These are phyloP conservation scores for Cucurbita ficifolia DNA, from an alignment of 306 rosid genomes.

Conservation along the genomic window DNA sequence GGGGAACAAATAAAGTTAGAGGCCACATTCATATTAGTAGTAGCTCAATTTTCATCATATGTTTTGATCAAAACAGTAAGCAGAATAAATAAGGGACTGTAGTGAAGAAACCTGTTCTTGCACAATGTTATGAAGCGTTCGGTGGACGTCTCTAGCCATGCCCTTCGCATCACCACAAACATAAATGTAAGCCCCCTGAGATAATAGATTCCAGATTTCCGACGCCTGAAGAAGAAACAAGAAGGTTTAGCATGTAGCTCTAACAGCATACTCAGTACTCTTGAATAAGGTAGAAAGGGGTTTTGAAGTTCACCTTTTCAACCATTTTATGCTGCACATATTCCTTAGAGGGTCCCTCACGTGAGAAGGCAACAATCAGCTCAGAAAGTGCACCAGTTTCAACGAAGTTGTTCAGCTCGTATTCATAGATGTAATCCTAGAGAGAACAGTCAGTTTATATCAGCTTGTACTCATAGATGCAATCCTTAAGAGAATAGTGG, in stretches of 20 bases:
- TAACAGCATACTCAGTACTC: background rate
- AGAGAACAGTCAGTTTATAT: conserved; percentile 7
- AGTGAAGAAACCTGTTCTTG: conserved; percentile 60
- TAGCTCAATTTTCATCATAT: background rate
- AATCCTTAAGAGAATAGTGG: too few species aligned
- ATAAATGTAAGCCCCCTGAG: conserved; percentile 74
- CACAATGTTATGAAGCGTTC: conserved; percentile 67
- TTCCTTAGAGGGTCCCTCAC: conserved; percentile 79
- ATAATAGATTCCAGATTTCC: conserved; percentile 71
- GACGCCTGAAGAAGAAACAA: conserved; percentile 45
- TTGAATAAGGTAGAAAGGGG: background rate
- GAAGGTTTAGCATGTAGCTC: background rate
- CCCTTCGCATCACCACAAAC: conserved; percentile 99
- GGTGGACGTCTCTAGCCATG: conserved; percentile 98
- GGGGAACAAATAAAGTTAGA: background rate
- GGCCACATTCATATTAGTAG: background rate
- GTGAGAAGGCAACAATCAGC: conserved; percentile 81
- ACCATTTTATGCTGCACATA: conserved; percentile 94
- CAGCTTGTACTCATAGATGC: too few species aligned
- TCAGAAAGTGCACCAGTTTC: conserved; percentile 68
- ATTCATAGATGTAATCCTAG: conserved; percentile 87
- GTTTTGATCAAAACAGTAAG: background rate
- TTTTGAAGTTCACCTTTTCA: conserved; percentile 44
- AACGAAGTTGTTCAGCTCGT: conserved; percentile 66
- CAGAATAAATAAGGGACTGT: background rate